These are phyloP conservation scores for Arthrobotrys megalospora DNA, from an alignment of 2,329 filamentous ascomycete genomes.

Conservation along the genomic window DNA sequence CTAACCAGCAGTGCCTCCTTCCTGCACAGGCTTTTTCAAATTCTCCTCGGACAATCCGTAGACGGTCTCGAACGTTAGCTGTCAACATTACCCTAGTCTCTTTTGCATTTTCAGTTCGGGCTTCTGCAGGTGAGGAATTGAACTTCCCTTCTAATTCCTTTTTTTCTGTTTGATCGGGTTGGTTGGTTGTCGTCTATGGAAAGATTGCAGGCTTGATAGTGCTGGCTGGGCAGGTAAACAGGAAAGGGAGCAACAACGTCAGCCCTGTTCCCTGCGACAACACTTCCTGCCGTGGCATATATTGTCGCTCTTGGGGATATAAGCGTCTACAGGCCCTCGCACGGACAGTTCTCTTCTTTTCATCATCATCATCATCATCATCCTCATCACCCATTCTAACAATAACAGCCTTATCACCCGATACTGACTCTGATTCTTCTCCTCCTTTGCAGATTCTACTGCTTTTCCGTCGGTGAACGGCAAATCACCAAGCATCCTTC, in stretches of 20 bases:
- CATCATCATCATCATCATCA: too few species aligned
- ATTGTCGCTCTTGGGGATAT: not conserved
- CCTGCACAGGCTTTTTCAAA: slow-evolving; percentile 37
- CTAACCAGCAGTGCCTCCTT: slow-evolving; percentile 43
- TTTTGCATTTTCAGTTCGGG: slow-evolving; percentile 21
- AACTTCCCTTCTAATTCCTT: slow-evolving; percentile 19
- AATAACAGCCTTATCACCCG: not conserved
- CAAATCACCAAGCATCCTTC: slow-evolving; percentile 45
- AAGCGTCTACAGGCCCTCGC: not conserved
- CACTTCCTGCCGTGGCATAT: slow-evolving; percentile 13
- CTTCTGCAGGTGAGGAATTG: slow-evolving; percentile 20
- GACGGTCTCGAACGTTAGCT: slow-evolving; percentile 43
- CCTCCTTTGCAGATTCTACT: slow-evolving; percentile 7
- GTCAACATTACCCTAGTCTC: slow-evolving; percentile 1
- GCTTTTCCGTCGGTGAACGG: slow-evolving; percentile 48
- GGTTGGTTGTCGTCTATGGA: slow-evolving; percentile 1
- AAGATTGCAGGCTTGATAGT: not conserved
- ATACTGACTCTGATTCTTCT: not conserved
- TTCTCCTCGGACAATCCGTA: slow-evolving; percentile 32
- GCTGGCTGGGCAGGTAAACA: slow-evolving; percentile 15
- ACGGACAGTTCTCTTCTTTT: not conserved
- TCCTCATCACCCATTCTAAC: not conserved
- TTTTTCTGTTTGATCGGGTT: not conserved
- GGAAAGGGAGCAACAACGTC: slow-evolving; percentile 4
- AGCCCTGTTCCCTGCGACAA: slow-evolving; percentile 40